Percentiles rank a stretch among this genome's conserved stretches.
phyloP scores from a whole-genome alignment of 2,329 filamentous ascomycete species.

The Drechslera avenae region DNA sequence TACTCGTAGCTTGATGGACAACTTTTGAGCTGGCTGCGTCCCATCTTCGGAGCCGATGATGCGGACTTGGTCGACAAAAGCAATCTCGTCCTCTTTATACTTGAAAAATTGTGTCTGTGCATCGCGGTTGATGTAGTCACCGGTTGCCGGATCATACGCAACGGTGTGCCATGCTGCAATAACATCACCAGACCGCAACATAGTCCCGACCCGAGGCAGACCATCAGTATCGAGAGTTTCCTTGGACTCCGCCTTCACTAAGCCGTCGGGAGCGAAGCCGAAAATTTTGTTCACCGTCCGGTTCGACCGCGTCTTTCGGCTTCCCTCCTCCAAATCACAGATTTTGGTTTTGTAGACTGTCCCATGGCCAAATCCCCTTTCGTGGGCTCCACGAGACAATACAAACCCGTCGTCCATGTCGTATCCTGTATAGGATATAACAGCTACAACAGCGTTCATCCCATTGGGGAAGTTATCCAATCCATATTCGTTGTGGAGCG shows the following conservation, averaged over 20 bases:
- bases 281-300: conserved; percentile 81
- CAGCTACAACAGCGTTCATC: conserved; percentile 91
- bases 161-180: conserved; percentile 91
- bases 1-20: conserved; percentile 91
- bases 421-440: conserved; percentile 98
- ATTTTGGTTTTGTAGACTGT: conserved; percentile 99
- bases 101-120: conserved; percentile 85
- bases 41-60: conserved; percentile 85
- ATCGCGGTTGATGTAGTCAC: conserved; percentile 82
- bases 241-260: conserved; percentile 72
- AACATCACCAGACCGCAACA: conserved; percentile 79
- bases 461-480: conserved; percentile 99
- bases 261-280: conserved; percentile 81
- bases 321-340: conserved; percentile 80
- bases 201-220: conserved; percentile 77
- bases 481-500: conserved; percentile 93
- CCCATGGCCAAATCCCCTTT: conserved; percentile 92
- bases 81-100: conserved; percentile 90
- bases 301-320: conserved; percentile 66
- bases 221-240: conserved; percentile 84
- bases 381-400: conserved; percentile 94
- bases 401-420: conserved; percentile 99
- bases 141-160: conserved; percentile 71
- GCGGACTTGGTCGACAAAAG: conserved; percentile 90
- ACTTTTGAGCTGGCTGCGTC: conserved; percentile 79